Base-by-base conservation (phyloP, 1,284 basidiomycete species). In the Fomitopsis betulina region DNA sequence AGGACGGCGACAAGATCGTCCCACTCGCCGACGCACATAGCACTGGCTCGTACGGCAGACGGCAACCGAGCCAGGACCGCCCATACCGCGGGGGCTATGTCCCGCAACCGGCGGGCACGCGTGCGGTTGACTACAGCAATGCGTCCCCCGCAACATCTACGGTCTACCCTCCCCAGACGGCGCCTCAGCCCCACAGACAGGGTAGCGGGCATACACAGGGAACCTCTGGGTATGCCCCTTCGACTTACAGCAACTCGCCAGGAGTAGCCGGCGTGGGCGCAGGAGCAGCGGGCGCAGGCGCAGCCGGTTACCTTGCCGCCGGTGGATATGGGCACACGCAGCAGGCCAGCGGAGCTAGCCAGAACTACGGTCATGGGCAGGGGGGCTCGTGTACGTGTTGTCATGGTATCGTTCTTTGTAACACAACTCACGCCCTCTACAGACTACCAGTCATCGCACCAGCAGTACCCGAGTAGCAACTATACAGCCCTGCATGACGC, bases 91-190 rank as follows among this genome's bases (percentile, higher is more conserved):
- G 79, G 56, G 87, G 87, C 8, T 91, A 92, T 67, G 75, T 81
- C 1, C 85, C 82, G 60, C 87, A 79, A 23, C 72, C 83, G 2
- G 72, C 76, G 19, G 89, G 90, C 2, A 79, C 81, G 49, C 81
- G 88, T 40, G 82, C 89, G 5, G 78, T 91, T 5, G 89, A 92
- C 63, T 91, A 89, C 63, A 87, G 89, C 66, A 77, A 77, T 53
- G 65, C 74, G 12, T 67, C 77, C 39, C 61, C 70, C 13, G 66
- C 73, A 17, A 58, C 72, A 3, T 80, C 58, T 66, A 76, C 76
- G 50, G 76, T 77, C 33, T 74, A 73, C 53, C 79, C 79, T 49
- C 74, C 75, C 13, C 70, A 67, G 55, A 40, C 54, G 1, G 25
- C 45, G 17, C 52, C 59, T 6, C 56, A 42, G 53, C 71, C 78